Evolutionary conservation across 306 rosid genomes (phyloP), one percentile per base, ranked within the genome.

Genomic region (Gynostemma pentaphyllum): DNA sequence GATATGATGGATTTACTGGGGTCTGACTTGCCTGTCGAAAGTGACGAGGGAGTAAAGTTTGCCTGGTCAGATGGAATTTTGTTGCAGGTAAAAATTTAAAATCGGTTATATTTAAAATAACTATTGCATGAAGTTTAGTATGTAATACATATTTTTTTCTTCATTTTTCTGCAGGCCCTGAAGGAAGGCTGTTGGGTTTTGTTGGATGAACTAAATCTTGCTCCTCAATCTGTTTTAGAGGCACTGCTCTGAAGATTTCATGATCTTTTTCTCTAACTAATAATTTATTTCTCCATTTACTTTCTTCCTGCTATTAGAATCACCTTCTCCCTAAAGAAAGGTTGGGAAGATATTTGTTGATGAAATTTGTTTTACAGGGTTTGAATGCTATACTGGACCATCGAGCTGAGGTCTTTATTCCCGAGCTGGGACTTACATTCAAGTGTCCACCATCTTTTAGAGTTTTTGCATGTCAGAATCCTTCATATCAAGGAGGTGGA

Each of bases 1-100:
- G 98, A 92, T 78, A 88, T 92, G 83, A 84, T 86, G 98, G 98
- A 92, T 79, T 77, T 92, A 61, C 60, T 92, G 78, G 98, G 98
- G 49, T 84, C 96, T 16, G 96, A 92, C 73, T 82, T 92, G 70
- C 98, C 98, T 0, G 82, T 84, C 47, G 98, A 92, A 72, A 82
- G 95, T 76, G 87, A 84, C 1, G 96, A 84, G 6, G 96, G 92
- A 45, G 80, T 88, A 77, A 80, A 74, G 79, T 92, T 92, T 83
- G 86, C 88, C 7, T 92, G 98, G 98, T 92, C 96, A 18, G 95
- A 92, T 72, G 98, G 98, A 54, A 86, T 92, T 68, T 74, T 92
- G 24, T 72, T 92, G 84, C 98, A 92, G 96, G 97, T 90, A n/a
- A n/a, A n/a, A n/a, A n/a, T n/a, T n/a, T 56, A 59, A 70, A 52